A percentile compares a stretch with the other conserved stretches of the same genome.
Evolutionary conservation across 331 rosid species (phyloP).

Genomic region (Phaseolus coccineus): DNA sequence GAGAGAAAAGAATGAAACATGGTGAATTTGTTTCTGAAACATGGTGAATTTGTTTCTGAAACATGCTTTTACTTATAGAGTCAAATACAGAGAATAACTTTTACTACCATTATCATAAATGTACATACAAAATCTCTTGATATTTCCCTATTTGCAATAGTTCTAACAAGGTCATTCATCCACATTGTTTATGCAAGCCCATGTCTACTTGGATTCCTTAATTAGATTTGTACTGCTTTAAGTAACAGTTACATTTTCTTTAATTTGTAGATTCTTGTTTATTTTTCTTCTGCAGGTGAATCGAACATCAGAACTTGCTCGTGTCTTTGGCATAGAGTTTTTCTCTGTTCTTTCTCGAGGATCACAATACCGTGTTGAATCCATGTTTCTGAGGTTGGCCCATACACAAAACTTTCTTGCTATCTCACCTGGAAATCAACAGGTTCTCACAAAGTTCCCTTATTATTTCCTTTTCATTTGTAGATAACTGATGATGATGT

Average conservation of each 20-base stretch:
- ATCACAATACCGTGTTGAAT: constrained; percentile 96
- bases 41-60: background rate
- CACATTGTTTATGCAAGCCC: constrained; percentile 15
- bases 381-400: constrained; percentile 93
- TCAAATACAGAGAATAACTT: background rate
- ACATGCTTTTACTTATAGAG: background rate
- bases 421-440: constrained; percentile 87
- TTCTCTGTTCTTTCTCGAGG: constrained; percentile 98
- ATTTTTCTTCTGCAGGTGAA: constrained; percentile 71
- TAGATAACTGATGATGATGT: constrained; percentile 31
- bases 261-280: constrained; percentile 40
- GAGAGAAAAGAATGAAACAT: background rate
- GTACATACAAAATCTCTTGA: background rate
- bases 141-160: background rate
- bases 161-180: background rate
- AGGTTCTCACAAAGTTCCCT: constrained; percentile 59
- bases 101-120: background rate
- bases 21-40: background rate
- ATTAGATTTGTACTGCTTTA: constrained; percentile 31
- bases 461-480: constrained; percentile 35
- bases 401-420: constrained; percentile 92
- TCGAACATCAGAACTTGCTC: constrained; percentile 98
- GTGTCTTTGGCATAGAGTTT: constrained; percentile 97
- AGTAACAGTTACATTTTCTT: constrained; percentile 22
- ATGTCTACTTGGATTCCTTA: constrained; percentile 39